Conservation (phyloP, 192 early-diverging fungal genomes). For the Gamsiella multidivaricata region DNA sequence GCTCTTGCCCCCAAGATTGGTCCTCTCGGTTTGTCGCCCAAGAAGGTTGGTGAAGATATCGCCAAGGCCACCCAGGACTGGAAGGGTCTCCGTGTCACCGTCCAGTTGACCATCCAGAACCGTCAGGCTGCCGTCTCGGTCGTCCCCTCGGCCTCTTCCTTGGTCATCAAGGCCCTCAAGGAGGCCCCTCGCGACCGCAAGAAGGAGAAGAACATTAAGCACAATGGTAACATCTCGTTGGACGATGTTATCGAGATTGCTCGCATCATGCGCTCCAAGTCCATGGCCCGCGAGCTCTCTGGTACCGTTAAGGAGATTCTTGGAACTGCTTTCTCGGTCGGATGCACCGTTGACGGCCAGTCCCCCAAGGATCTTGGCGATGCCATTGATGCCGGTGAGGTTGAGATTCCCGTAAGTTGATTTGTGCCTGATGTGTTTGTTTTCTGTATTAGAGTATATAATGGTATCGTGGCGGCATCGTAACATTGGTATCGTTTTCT, state of each 20-base stretch:
- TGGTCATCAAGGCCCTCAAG: slow-evolving; percentile 97
- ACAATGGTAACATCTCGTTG: slow-evolving; percentile 94
- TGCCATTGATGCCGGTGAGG: slow-evolving; percentile 89
- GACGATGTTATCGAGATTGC: slow-evolving; percentile 97
- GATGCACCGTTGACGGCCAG: slow-evolving; percentile 99
- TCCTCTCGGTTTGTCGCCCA: slow-evolving; percentile 99
- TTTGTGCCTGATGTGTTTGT: neutral
- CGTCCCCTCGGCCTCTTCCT: slow-evolving; percentile 94
- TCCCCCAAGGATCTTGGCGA: slow-evolving; percentile 86
- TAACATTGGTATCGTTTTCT: neutral
- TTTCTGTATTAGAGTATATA: neutral
- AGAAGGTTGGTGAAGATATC: slow-evolving; percentile 99
- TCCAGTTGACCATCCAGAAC: slow-evolving; percentile 99
- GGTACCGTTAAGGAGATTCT: slow-evolving; percentile 98
- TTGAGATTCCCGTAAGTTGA: slow-evolving; percentile 64
- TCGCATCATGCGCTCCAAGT: slow-evolving; percentile 96
- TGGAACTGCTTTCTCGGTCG: slow-evolving; percentile 93
- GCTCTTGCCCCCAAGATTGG: slow-evolving; percentile 99
- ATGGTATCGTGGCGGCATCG: neutral
- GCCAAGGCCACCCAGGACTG: slow-evolving; percentile 99
- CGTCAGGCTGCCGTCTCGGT: slow-evolving; percentile 98
- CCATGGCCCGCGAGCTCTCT: slow-evolving; percentile 90
- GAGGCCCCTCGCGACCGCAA: slow-evolving; percentile 97
- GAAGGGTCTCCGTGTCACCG: slow-evolving; percentile 99
- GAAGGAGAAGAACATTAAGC: slow-evolving; percentile 99